Evolutionary conservation across 1,284 basidiomycete genomes (phyloP).

Genomic region (Leccinum fuscescens): DNA sequence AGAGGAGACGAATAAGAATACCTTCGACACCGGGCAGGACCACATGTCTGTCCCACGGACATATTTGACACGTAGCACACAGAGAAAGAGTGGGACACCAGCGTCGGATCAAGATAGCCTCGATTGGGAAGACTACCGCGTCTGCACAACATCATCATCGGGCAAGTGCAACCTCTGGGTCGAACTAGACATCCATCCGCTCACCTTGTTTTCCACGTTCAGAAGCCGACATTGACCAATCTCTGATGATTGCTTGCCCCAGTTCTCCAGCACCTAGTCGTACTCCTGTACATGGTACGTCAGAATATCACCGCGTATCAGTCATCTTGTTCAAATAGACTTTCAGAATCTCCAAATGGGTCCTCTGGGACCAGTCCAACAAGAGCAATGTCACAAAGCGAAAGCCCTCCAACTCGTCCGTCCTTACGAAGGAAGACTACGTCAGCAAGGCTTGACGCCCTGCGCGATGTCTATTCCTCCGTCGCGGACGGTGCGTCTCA

Average conservation of each 20-base stretch:
- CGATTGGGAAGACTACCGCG: constrained; percentile 34
- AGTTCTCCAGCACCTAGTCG: constrained; percentile 8
- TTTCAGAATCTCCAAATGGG: background rate
- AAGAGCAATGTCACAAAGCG: constrained; percentile 11
- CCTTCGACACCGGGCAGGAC: background rate
- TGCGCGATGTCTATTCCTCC: constrained; percentile 36
- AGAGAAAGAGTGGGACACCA: background rate
- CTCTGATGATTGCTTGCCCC: constrained; percentile 8
- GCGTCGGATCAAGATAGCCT: constrained; percentile 27
- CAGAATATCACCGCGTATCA: background rate
- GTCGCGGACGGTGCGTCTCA: constrained; percentile 39
- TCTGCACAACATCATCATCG: constrained; percentile 25
- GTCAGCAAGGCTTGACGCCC: constrained; percentile 33
- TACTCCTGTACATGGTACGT: constrained; percentile 10
- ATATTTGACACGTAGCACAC: background rate
- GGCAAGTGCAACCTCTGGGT: constrained; percentile 16
- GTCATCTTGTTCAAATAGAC: background rate
- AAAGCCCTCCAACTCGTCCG: constrained; percentile 9
- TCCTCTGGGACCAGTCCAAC: background rate
- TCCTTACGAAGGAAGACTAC: constrained; percentile 32
- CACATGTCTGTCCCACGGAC: background rate
- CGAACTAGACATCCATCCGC: background rate
- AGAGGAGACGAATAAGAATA: background rate
- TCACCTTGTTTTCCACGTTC: background rate
- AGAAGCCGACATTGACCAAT: constrained; percentile 28